phyloP scores from a whole-genome alignment of 2,329 filamentous ascomycete genomes.

The Monilinia aucupariae region DNA sequence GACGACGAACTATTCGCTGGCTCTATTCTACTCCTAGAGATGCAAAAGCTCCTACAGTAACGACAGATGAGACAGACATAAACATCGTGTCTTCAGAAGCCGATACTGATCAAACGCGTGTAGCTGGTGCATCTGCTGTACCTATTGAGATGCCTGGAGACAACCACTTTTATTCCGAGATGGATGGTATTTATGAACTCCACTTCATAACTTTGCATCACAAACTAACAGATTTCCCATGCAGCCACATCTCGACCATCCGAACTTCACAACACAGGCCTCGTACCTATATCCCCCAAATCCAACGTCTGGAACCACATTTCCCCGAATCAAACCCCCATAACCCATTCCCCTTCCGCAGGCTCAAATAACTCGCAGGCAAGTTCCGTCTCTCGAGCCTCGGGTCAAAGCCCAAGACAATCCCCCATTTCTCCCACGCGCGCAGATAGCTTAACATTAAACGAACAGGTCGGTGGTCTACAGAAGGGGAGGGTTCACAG shows the following conservation, averaged over 20 bases:
- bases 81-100: constrained; percentile 17
- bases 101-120: constrained; percentile 22
- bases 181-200: constrained; percentile 31
- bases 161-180: constrained; percentile 31
- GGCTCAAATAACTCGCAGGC: constrained; percentile 19
- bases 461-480: constrained; percentile 2
- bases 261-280: constrained; percentile 26
- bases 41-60: constrained; percentile 32
- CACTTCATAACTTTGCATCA: not conserved
- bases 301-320: constrained; percentile 13
- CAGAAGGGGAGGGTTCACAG: constrained; percentile 4
- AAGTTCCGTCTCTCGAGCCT: constrained; percentile 25
- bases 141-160: constrained; percentile 28
- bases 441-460: constrained; percentile 22
- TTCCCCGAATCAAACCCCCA: not conserved
- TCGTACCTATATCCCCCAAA: constrained; percentile 16
- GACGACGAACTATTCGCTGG: constrained; percentile 30
- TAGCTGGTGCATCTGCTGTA: not conserved
- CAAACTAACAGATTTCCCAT: constrained; percentile 4
- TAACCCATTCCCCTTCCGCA: constrained; percentile 20
- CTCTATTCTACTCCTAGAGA: constrained; percentile 24
- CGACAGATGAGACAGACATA: constrained; percentile 28
- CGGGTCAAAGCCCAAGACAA: constrained; percentile 19
- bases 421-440: constrained; percentile 18
- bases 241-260: constrained; percentile 27